Evolutionary conservation across 345 rosid genomes (phyloP).

Genomic region (Viola odorata): DNA sequence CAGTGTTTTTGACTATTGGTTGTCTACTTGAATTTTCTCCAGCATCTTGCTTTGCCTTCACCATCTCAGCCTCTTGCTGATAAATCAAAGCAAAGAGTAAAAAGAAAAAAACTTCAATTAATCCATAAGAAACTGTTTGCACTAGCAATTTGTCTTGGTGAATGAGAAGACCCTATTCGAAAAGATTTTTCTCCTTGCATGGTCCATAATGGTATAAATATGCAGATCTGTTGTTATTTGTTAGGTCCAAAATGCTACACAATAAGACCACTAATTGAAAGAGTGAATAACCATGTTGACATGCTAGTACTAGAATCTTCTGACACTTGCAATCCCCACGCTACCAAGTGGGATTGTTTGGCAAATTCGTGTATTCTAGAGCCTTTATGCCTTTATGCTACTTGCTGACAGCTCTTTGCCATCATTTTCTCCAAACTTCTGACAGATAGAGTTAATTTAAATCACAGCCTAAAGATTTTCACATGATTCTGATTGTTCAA

Average conservation of each 20-base stretch:
- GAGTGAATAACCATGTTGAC: too few relatives aligned
- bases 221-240: too few relatives aligned
- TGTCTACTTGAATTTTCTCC: constrained; percentile 35
- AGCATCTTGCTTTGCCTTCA: constrained; percentile 44
- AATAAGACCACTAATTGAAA: too few relatives aligned
- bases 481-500: neutral
- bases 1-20: constrained; percentile 23
- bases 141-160: neutral
- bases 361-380: neutral
- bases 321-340: too few relatives aligned
- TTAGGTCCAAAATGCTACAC: too few relatives aligned
- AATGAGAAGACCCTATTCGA: neutral
- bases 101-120: neutral
- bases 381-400: neutral
- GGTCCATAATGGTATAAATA: neutral
- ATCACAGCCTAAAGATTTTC: neutral
- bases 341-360: too few relatives aligned
- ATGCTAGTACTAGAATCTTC: too few relatives aligned
- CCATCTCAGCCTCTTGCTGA: constrained; percentile 64
- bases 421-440: too few relatives aligned
- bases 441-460: neutral
- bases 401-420: neutral
- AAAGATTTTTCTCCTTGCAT: neutral
- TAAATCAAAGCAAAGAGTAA: constrained; percentile 14
- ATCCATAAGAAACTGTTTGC: neutral